Evolutionary conservation across 805 yeast species (phyloP).

Genomic region (Teunomyces atbi): DNA sequence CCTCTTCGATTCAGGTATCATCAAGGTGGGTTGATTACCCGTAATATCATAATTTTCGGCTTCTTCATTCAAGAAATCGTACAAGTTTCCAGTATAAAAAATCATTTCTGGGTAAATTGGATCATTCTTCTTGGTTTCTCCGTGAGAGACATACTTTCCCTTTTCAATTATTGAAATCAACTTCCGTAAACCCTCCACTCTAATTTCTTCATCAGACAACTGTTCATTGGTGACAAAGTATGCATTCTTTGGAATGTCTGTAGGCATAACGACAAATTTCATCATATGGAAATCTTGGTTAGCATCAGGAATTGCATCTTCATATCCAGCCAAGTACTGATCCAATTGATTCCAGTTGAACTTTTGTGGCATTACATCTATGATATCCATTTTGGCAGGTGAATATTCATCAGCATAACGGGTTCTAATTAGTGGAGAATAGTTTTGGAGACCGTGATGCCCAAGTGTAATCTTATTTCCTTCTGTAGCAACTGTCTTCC

Average conservation of each 20-base stretch:
- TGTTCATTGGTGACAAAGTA: conserved; percentile 54
- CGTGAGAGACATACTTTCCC: conserved; percentile 42
- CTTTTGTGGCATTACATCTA: conserved; percentile 49
- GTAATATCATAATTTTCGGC: conserved; percentile 42
- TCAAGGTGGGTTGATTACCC: conserved; percentile 35
- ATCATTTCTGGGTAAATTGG: conserved; percentile 70
- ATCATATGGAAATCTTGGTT: conserved; percentile 59
- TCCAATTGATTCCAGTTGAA: conserved; percentile 92
- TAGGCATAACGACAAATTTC: conserved; percentile 82
- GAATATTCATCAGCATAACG: conserved; percentile 70
- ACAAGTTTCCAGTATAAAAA: conserved; percentile 85
- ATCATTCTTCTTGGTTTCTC: conserved; percentile 28
- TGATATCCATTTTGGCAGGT: conserved; percentile 54
- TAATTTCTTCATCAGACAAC: conserved; percentile 77
- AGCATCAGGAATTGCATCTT: conserved; percentile 61
- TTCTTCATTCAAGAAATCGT: conserved; percentile 54
- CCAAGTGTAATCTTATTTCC: conserved; percentile 6
- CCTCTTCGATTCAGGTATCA: conserved; percentile 33
- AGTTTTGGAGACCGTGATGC: conserved; percentile 6
- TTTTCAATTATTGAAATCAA: conserved; percentile 62
- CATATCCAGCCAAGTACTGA: conserved; percentile 88
- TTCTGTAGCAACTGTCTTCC: conserved; percentile 12
- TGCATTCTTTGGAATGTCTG: conserved; percentile 61
- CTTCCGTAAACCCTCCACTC: conserved; percentile 84
- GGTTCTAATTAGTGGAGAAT: conserved; percentile 59